phyloP scores from a whole-genome alignment of 164 flowering plant genomes.

The Santalum album region DNA sequence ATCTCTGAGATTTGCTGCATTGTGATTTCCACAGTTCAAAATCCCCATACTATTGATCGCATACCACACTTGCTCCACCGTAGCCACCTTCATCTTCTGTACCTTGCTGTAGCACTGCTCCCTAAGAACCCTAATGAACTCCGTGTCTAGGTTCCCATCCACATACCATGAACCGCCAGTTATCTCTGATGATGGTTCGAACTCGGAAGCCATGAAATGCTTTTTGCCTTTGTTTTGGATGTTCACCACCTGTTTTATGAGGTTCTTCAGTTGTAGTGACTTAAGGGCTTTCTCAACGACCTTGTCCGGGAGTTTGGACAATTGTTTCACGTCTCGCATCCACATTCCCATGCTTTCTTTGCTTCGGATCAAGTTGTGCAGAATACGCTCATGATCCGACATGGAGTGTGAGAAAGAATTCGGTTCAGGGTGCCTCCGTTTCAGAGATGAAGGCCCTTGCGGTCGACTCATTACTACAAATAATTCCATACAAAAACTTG shows the following conservation, averaged over 20 bases:
- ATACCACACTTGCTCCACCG: constrained; percentile 34
- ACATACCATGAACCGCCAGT: constrained; percentile 77
- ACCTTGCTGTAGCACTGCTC: constrained; percentile 21
- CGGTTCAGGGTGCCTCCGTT: constrained; percentile 25
- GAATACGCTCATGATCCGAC: constrained; percentile 10
- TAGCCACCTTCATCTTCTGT: constrained; percentile 30
- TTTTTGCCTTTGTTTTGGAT: constrained; percentile 41
- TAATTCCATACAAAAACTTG: no score
- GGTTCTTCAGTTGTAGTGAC: constrained; percentile 24
- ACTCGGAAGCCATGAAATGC: constrained; percentile 53
- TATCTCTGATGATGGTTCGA: constrained; percentile 61
- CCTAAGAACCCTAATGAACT: constrained; percentile 26
- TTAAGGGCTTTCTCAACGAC: constrained; percentile 38
- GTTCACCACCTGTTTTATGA: constrained; percentile 56
- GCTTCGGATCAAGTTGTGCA: constrained; percentile 19
- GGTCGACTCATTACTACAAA: constrained; percentile 18
- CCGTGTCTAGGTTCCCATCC: constrained; percentile 50
- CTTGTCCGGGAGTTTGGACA: constrained; percentile 21
- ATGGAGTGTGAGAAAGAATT: not conserved
- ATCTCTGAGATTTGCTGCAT: constrained; percentile 42
- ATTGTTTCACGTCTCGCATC: constrained; percentile 29
- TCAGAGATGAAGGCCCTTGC: constrained; percentile 13
- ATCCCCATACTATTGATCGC: constrained; percentile 3
- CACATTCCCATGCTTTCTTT: constrained; percentile 43
- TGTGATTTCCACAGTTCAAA: constrained; percentile 7